Evolutionary conservation across 257 asterid species (phyloP).

Genomic region (Plantago ovata): DNA sequence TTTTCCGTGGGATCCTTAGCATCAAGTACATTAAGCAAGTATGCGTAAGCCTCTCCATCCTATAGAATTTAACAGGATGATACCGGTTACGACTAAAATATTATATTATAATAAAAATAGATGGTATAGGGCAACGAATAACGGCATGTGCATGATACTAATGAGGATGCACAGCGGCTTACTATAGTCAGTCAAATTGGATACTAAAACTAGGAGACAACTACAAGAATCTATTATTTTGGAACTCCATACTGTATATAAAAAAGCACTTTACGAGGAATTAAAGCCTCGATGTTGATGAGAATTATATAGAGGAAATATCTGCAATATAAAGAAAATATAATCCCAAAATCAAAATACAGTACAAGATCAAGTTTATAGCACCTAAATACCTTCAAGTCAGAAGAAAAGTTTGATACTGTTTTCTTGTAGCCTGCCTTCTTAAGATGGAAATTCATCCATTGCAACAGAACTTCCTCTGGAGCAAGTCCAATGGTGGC

Average conservation of each 20-base stretch:
- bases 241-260: too few species aligned
- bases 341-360: slow-evolving; percentile 6
- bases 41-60: slow-evolving; percentile 98
- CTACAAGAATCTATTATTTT: too few species aligned
- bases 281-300: too few species aligned
- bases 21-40: slow-evolving; percentile 94
- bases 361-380: slow-evolving; percentile 11
- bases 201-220: too few species aligned
- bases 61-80: slow-evolving; percentile 30
- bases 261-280: too few species aligned
- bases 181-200: too few species aligned
- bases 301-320: too few species aligned
- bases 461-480: slow-evolving; percentile 81
- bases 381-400: slow-evolving; percentile 59
- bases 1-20: slow-evolving; percentile 71
- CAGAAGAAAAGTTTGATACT: slow-evolving; percentile 87
- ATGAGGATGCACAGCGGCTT: slow-evolving; percentile 2
- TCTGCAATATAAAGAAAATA: slow-evolving; percentile 20
- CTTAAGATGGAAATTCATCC: slow-evolving; percentile 98
- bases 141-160: slow-evolving; percentile 8
- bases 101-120: slow-evolving; percentile 1
- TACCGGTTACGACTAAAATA: background rate
- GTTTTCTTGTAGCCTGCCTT: slow-evolving; percentile 84
- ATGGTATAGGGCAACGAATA: slow-evolving; percentile 10
- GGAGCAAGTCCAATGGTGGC: slow-evolving; percentile 96